Percentiles rank a stretch among this genome's conserved stretches.
Conservation (phyloP, 2,329 filamentous ascomycete species). For the Fusarium abutilonis region DNA sequence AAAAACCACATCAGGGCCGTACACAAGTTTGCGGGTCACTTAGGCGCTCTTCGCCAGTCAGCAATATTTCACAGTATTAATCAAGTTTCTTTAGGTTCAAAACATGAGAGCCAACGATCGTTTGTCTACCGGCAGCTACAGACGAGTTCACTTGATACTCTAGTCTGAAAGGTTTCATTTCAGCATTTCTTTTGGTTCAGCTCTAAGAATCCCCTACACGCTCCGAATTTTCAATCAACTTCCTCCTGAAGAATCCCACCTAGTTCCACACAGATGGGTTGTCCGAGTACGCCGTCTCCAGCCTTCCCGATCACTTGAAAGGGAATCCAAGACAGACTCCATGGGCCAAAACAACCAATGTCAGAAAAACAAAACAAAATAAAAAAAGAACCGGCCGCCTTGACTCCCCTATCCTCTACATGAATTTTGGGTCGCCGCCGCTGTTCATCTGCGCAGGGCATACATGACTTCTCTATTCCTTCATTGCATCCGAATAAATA, state of each 20-base stretch:
- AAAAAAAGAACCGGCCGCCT: constrained; percentile 47
- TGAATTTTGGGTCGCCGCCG: constrained; percentile 54
- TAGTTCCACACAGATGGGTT: constrained; percentile 36
- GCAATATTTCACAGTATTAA: constrained; percentile 8
- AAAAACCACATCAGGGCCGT: too few relatives aligned
- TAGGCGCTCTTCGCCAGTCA: too few relatives aligned
- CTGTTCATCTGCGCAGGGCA: constrained; percentile 50
- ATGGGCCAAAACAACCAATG: constrained; percentile 37
- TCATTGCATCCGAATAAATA: constrained; percentile 46
- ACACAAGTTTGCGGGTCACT: too few relatives aligned
- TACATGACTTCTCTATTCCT: constrained; percentile 58
- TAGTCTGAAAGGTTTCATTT: constrained; percentile 40
- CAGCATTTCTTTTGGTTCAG: constrained; percentile 37
- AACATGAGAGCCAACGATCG: constrained; percentile 30
- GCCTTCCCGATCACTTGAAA: constrained; percentile 51
- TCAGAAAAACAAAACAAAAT: constrained; percentile 38
- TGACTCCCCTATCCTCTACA: constrained; percentile 56
- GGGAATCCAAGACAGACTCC: constrained; percentile 46
- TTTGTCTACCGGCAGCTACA: constrained; percentile 32
- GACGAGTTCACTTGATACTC: constrained; percentile 51
- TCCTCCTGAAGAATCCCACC: constrained; percentile 31
- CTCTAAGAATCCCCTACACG: constrained; percentile 44
- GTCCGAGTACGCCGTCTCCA: constrained; percentile 40
- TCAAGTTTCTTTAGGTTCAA: not conserved
- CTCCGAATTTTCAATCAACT: constrained; percentile 42